Conservation (phyloP, 2,329 filamentous ascomycete species). For the Pseudogymnoascus sp. region DNA sequence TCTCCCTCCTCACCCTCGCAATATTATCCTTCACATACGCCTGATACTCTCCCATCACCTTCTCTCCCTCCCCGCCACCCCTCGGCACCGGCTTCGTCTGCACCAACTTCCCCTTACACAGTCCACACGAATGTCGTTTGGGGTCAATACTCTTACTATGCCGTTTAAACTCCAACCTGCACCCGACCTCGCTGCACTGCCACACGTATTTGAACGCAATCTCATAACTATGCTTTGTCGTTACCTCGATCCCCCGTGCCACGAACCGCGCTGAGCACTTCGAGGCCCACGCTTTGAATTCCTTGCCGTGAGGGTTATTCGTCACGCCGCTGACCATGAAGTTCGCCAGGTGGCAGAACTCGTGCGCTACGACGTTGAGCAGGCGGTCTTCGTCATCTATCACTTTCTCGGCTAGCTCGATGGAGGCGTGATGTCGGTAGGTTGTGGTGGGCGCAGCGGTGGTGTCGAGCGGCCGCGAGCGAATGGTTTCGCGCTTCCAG, state of each 20-base stretch:
- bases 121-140: constrained; percentile 62
- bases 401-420: constrained; percentile 84
- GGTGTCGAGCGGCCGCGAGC: constrained; percentile 22
- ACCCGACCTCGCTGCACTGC: constrained; percentile 54
- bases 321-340: constrained; percentile 76
- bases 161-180: constrained; percentile 66
- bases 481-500: constrained; percentile 56
- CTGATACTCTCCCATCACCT: constrained; percentile 43
- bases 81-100: too few relatives aligned
- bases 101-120: constrained; percentile 61
- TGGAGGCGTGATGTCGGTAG: constrained; percentile 57
- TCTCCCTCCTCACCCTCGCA: constrained; percentile 47
- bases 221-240: constrained; percentile 80
- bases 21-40: constrained; percentile 61
- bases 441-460: constrained; percentile 1
- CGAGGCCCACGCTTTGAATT: constrained; percentile 70
- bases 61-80: constrained; percentile 49
- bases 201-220: constrained; percentile 93
- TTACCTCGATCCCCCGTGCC: constrained; percentile 63
- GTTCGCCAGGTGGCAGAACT: constrained; percentile 90
- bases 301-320: constrained; percentile 71
- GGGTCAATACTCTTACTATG: constrained; percentile 83
- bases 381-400: constrained; percentile 71
- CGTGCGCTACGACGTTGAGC: constrained; percentile 87
- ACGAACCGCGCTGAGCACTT: constrained; percentile 51